Conservation (phyloP, 2,329 filamentous ascomycete genomes). For the Grosmannia huntii region DNA sequence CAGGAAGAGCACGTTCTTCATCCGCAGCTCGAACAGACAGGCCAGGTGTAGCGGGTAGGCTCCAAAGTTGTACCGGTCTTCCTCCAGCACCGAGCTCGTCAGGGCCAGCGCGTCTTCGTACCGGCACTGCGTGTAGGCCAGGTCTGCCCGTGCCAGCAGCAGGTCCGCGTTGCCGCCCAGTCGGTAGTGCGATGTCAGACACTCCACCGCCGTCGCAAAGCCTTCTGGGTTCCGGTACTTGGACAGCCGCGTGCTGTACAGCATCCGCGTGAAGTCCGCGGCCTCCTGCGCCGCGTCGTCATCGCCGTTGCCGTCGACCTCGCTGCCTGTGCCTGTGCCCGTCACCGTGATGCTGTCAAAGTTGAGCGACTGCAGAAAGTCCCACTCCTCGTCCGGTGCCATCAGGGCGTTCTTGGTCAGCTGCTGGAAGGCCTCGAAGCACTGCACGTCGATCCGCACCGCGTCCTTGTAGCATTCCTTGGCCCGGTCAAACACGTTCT, state of each 20-base stretch:
- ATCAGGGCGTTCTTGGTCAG: slow-evolving; percentile 94
- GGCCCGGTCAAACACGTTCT: slow-evolving; percentile 92
- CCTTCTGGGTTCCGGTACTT: slow-evolving; percentile 84
- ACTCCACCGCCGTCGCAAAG: slow-evolving; percentile 78
- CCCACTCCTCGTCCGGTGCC: slow-evolving; percentile 78
- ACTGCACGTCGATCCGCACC: slow-evolving; percentile 91
- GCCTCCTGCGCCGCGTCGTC: slow-evolving; percentile 59
- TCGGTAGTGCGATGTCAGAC: slow-evolving; percentile 85
- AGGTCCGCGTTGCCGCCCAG: slow-evolving; percentile 80
- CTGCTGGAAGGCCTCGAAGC: slow-evolving; percentile 96
- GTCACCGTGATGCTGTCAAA: slow-evolving; percentile 76
- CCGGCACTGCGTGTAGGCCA: slow-evolving; percentile 87
- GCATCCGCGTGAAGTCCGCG: slow-evolving; percentile 85
- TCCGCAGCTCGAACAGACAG: slow-evolving; percentile 74
- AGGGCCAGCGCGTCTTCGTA: slow-evolving; percentile 78
- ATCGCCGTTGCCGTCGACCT: slow-evolving; percentile 10
- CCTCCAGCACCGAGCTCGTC: slow-evolving; percentile 68
- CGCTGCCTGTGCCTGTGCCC: slow-evolving; percentile 43
- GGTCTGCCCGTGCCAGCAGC: slow-evolving; percentile 76
- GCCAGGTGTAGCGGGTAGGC: slow-evolving; percentile 87
- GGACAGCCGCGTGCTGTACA: slow-evolving; percentile 89
- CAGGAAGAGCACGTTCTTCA: slow-evolving; percentile 81
- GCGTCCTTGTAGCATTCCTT: slow-evolving; percentile 99
- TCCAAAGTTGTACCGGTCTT: slow-evolving; percentile 79
- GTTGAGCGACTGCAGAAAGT: slow-evolving; percentile 76